Percentiles rank a stretch among this genome's conserved stretches.
Conservation (phyloP, 192 early-diverging fungal species). For the Backusella macrospora region DNA sequence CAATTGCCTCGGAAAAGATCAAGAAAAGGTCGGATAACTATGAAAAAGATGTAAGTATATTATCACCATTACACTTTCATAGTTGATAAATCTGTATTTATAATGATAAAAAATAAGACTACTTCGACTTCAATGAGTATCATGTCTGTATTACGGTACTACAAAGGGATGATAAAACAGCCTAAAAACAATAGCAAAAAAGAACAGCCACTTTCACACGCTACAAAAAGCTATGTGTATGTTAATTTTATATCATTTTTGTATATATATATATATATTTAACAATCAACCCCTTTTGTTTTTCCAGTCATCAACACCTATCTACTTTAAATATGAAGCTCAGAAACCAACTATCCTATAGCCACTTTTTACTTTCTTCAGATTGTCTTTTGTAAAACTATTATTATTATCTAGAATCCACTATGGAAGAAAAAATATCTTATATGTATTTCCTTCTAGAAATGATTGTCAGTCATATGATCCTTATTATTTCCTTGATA, state of each 20-base stretch:
- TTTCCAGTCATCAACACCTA: slow-evolving; percentile 31
- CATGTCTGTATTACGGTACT: slow-evolving; percentile 41
- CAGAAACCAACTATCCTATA: slow-evolving; percentile 52
- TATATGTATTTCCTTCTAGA: neutral
- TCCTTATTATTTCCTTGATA: neutral
- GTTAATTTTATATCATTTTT: neutral
- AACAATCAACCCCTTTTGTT: neutral
- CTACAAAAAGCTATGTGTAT: slow-evolving; percentile 4
- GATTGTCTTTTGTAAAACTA: slow-evolving; percentile 47
- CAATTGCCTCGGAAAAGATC: slow-evolving; percentile 40
- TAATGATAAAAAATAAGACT: neutral
- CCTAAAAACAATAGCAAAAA: slow-evolving; percentile 25
- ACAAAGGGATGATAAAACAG: slow-evolving; percentile 37
- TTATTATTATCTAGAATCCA: too few relatives aligned
- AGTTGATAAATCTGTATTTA: neutral
- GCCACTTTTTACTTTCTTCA: slow-evolving; percentile 48
- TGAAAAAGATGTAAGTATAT: slow-evolving; percentile 13
- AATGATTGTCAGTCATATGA: neutral
- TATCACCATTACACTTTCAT: neutral
- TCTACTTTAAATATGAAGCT: slow-evolving; percentile 24
- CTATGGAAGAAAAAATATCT: neutral
- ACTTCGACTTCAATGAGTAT: slow-evolving; percentile 14
- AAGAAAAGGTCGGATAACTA: slow-evolving; percentile 30
- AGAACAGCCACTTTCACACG: neutral
- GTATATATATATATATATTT: neutral